Evolutionary conservation across 768 basidiomycete genomes (phyloP).

Genomic region (Psilocybe cyanescens): DNA sequence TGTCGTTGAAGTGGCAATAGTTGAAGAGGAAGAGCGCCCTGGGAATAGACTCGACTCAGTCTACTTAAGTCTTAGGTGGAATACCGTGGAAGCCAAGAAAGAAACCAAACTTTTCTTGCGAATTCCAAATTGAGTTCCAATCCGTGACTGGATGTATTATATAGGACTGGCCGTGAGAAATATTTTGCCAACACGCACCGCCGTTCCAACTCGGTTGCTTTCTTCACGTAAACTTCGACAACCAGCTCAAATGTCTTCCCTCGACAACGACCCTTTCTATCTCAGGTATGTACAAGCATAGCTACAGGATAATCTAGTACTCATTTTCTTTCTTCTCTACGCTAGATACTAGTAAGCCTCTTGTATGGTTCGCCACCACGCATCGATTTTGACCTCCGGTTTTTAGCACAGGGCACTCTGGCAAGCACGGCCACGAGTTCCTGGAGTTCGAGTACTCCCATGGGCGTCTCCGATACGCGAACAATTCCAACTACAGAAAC

Average conservation of each 20-base stretch:
- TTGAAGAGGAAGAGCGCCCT: too few species aligned
- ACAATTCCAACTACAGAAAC: slow-evolving; percentile 99
- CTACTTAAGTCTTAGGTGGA: too few species aligned
- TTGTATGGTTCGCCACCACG: background rate
- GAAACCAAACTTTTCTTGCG: too few species aligned
- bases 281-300: slow-evolving; percentile 54
- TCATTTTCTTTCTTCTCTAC: background rate
- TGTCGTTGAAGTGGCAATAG: too few species aligned
- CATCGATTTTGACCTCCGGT: slow-evolving; percentile 4
- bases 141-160: too few species aligned
- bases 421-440: slow-evolving; percentile 97
- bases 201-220: too few species aligned
- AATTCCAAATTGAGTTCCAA: too few species aligned
- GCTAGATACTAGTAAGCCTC: slow-evolving; percentile 51
- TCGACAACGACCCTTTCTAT: slow-evolving; percentile 80
- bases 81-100: too few species aligned
- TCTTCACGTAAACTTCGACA: background rate
- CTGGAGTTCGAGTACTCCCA: slow-evolving; percentile 98
- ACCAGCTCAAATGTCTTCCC: slow-evolving; percentile 36
- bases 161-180: too few species aligned
- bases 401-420: slow-evolving; percentile 93
- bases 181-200: too few species aligned
- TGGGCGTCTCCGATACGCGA: slow-evolving; percentile 95
- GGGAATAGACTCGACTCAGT: too few species aligned
- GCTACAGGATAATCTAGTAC: background rate